Evolutionary conservation across 2,329 filamentous ascomycete species (phyloP).

Genomic region (Leptographium flavum): DNA sequence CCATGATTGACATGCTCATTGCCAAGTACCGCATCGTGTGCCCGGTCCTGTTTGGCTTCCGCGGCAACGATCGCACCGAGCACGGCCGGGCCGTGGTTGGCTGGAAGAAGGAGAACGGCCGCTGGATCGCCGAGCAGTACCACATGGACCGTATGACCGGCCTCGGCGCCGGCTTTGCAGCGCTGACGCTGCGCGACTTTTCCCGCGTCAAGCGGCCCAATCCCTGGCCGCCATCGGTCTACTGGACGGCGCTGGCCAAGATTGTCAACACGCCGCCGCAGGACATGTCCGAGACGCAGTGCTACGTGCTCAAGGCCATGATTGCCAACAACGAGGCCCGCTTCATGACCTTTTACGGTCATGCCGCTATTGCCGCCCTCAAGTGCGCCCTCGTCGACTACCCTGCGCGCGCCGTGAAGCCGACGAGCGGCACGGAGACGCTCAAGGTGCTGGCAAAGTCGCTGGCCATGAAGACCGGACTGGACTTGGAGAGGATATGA

Average conservation of each 20-base stretch:
- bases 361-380: conserved; percentile 57
- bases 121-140: conserved; percentile 52
- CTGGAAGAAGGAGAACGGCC: conserved; percentile 50
- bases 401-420: conserved; percentile 37
- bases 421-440: conserved; percentile 34
- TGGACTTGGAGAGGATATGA: conserved; percentile 17
- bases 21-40: conserved; percentile 72
- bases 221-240: conserved; percentile 64
- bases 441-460: conserved; percentile 38
- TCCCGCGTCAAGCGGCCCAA: conserved; percentile 52
- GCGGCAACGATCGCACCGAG: conserved; percentile 59
- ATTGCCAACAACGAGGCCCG: conserved; percentile 59
- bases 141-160: conserved; percentile 77
- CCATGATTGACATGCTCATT: conserved; percentile 61
- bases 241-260: conserved; percentile 65
- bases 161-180: conserved; percentile 69
- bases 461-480: conserved; percentile 33
- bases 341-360: conserved; percentile 71
- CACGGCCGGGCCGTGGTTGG: conserved; percentile 54
- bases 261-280: conserved; percentile 61
- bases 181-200: conserved; percentile 73
- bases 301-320: conserved; percentile 55
- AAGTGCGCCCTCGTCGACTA: conserved; percentile 60
- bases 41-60: conserved; percentile 74
- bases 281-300: conserved; percentile 60